phyloP scores from a whole-genome alignment of 805 yeast genomes.

The Candida ascalaphidarum region DNA sequence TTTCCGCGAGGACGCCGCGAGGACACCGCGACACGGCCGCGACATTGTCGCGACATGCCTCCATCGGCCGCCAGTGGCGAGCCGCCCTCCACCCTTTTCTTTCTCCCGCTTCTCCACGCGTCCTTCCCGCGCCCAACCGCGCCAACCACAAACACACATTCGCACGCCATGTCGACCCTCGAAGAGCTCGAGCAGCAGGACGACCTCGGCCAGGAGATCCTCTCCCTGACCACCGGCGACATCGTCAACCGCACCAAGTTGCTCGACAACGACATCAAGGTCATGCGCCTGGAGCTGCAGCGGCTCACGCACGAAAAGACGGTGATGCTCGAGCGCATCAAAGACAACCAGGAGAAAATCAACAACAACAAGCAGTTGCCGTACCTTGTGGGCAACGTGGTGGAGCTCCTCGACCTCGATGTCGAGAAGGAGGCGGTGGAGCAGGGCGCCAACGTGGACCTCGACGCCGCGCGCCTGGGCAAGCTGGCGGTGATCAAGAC shows the following conservation, averaged over 20 bases:
- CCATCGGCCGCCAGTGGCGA: too few relatives aligned
- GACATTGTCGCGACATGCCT: too few relatives aligned
- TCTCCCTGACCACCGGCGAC: constrained; percentile 70
- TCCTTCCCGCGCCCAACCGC: background rate
- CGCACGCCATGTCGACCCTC: constrained; percentile 72
- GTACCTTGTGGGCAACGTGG: constrained; percentile 92
- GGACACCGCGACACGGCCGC: too few relatives aligned
- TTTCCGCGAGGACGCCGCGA: too few relatives aligned
- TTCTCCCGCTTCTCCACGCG: too few relatives aligned
- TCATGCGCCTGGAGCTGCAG: constrained; percentile 86
- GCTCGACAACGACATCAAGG: constrained; percentile 90
- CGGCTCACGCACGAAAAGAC: constrained; percentile 87
- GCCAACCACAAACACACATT: too few relatives aligned
- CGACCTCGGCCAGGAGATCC: constrained; percentile 73
- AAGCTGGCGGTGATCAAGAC: constrained; percentile 98
- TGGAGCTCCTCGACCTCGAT: constrained; percentile 82
- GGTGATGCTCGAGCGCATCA: constrained; percentile 86
- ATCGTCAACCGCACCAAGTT: constrained; percentile 78
- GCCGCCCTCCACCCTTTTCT: too few relatives aligned
- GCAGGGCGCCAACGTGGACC: constrained; percentile 93
- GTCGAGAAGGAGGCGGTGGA: constrained; percentile 75
- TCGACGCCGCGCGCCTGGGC: constrained; percentile 85
- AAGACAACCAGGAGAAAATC: constrained; percentile 93
- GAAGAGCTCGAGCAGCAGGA: constrained; percentile 66
- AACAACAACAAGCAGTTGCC: constrained; percentile 94